Evolutionary conservation across 2,329 filamentous ascomycete species (phyloP), one percentile per base, ranked within the genome.

Genomic region (Colletotrichum higginsianum): DNA sequence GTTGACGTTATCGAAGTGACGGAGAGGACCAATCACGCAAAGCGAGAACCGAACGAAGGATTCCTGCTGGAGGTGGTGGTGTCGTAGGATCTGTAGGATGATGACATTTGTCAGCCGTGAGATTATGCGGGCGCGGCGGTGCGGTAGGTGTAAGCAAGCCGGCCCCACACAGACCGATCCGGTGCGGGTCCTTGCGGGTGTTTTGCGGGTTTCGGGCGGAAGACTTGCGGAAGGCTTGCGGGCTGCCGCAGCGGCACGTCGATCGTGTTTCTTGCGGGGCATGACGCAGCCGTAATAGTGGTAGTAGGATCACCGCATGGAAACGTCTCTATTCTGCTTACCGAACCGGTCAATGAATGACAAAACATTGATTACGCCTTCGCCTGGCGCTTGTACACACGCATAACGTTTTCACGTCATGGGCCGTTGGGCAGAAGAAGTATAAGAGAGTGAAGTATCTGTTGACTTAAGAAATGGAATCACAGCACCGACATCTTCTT

Each of bases 131-230:
- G 58, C 58, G 46, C 44, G 38, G 58, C 46, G 30, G 35, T 26
- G 16, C 46, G 30, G 35, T 26, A 11, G 26, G 23, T 21, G 35
- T 63, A 2, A n/a, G 58, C 40, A 35, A n/a, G 4, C 40, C 9
- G 50, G 50, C 40, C n/a, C 40, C 53, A 15, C 60, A 38, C 30
- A 30, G 30, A 30, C 8, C 30, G 35, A 21, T 15, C 47, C 60
- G 52, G 55, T 74, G 61, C 50, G 63, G 66, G 35, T 38, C 23
- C 15, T 38, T 6, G 30, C 30, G 30, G 38, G 58, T 8, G 3
- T 47, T 71, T 57, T 58, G 70, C 74, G 74, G 74, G 73, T 72
- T 58, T 69, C 69, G 63, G 60, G 74, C 73, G 66, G 74, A 60
- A 61, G 42, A 26, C 23, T 44, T 67, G 67, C 67, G 66, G 74